Percentiles rank a stretch among this genome's conserved stretches.
Conservation (phyloP, 352 stramenopile genomes). For the Phytophthora meadii region DNA sequence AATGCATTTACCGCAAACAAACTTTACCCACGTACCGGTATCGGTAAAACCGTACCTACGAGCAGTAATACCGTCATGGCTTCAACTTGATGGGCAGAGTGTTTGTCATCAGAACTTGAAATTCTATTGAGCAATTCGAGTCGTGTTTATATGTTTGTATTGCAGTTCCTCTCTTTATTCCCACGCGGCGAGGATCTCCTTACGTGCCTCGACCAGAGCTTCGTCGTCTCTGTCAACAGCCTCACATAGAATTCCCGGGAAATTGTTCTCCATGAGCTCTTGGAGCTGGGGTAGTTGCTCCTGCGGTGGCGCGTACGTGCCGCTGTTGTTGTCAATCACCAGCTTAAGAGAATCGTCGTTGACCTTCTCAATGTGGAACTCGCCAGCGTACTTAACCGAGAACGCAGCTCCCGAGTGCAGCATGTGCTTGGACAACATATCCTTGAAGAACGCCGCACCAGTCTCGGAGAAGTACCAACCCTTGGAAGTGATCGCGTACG, state of each 20-base stretch:
- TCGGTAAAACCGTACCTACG: constrained; percentile 12
- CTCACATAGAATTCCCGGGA: constrained; percentile 34
- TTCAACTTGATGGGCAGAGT: constrained; percentile 2
- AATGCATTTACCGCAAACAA: not conserved
- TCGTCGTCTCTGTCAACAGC: constrained; percentile 27
- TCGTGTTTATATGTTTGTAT: not conserved
- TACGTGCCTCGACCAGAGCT: constrained; percentile 17
- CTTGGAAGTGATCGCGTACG: constrained; percentile 35
- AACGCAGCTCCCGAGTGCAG: constrained; percentile 34
- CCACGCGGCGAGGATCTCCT: constrained; percentile 37
- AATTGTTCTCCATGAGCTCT: constrained; percentile 41
- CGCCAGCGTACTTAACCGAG: constrained; percentile 39
- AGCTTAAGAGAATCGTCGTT: constrained; percentile 21
- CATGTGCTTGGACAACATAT: constrained; percentile 48
- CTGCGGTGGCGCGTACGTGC: constrained; percentile 38
- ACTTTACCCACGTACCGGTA: constrained; percentile 12
- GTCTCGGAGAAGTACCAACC: constrained; percentile 45
- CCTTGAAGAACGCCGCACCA: constrained; percentile 41
- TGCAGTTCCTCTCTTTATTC: constrained; percentile 8
- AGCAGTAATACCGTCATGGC: constrained; percentile 8
- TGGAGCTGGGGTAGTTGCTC: constrained; percentile 32
- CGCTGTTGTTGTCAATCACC: constrained; percentile 47
- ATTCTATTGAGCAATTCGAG: constrained; percentile 1
- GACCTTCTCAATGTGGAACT: constrained; percentile 32
- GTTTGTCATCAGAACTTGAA: too few relatives aligned